Base-by-base conservation (phyloP, 352 stramenopile species). In the Phytophthora parvispora region DNA sequence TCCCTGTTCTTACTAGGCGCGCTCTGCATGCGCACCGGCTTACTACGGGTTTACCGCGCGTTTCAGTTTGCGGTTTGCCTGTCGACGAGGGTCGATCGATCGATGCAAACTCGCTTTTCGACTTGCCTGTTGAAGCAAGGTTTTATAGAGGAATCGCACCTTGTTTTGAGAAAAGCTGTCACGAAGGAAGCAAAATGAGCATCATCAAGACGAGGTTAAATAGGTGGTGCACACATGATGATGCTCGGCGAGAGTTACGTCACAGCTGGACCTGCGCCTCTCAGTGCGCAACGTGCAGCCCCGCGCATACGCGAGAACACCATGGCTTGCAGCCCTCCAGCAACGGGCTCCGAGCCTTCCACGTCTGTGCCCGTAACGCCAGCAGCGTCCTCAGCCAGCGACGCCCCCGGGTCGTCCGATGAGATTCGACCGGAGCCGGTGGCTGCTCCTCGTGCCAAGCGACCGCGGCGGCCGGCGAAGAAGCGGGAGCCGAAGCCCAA, bases 251-350 rank as follows among this genome's bases (percentile, higher is more conserved):
- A 43, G 8, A 4, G 16, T 40, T 22, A 22, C 36, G 36, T 48
- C 40, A 27, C n/a, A 15, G 6, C 40, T 24, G 24, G 40, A 48
- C 27, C 40, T 27, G 40, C 5, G 40, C 20, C 40, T 10, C 45
- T 51, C 45, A 52, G 45, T 52, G 45, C 13, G 45, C 45, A 52
- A 52, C 45, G 10, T 13, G 45, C 45, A 28, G 42, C 27, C 40
- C 40, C n/a, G 25, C 3, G 42, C 25, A 24, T 13, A 20, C 6
- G 22, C 1, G 16, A 45, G 38, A 13, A 7, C 9, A 9, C 42
- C 45, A 52, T 52, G 45, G 20, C 45, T 6, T 22, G 24, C 45
- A 52, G 24, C 45, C 15, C 45, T 12, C 5, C 45, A 31, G 45
- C 45, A 22, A 18, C 20, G 3, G 43, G 15, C 45, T 31, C 45